Evolutionary conservation across 179 eudicot genomes (phyloP).

Genomic region (Patellifolia procumbens): DNA sequence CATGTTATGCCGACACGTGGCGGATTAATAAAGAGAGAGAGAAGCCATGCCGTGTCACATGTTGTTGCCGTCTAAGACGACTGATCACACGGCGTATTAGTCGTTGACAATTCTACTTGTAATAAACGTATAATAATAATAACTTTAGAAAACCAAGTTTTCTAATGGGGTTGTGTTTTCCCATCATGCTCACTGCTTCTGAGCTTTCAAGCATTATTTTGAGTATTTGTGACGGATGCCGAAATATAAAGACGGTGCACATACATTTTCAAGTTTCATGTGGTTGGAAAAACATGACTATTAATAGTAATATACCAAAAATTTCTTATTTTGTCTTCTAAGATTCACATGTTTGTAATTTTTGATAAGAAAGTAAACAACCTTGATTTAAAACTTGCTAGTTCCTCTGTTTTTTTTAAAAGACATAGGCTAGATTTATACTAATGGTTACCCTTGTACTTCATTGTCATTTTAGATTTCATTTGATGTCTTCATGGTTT

Average conservation of each 20-base stretch:
- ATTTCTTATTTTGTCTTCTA: neutral
- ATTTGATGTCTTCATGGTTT: too few species aligned
- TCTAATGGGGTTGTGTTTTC: neutral
- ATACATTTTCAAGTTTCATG: neutral
- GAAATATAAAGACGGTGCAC: neutral
- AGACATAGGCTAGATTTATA: too few species aligned
- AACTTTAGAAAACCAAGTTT: neutral
- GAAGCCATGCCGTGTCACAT: slow-evolving; percentile 24
- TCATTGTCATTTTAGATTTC: too few species aligned
- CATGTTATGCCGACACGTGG: slow-evolving; percentile 17
- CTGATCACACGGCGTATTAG: slow-evolving; percentile 13
- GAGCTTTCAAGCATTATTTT: neutral
- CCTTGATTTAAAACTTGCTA: too few species aligned
- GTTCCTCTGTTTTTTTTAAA: too few species aligned
- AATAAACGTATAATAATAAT: neutral
- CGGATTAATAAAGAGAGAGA: neutral
- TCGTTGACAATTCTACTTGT: slow-evolving; percentile 8
- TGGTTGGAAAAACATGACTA: neutral
- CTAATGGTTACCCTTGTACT: too few species aligned
- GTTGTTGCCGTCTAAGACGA: slow-evolving; percentile 23
- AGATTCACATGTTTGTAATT: neutral
- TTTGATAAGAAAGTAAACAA: too few species aligned
- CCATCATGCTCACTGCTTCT: neutral
- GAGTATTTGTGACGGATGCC: neutral
- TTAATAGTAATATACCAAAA: neutral